phyloP scores from a whole-genome alignment of 352 stramenopile species.

The Phytophthora idaei region DNA sequence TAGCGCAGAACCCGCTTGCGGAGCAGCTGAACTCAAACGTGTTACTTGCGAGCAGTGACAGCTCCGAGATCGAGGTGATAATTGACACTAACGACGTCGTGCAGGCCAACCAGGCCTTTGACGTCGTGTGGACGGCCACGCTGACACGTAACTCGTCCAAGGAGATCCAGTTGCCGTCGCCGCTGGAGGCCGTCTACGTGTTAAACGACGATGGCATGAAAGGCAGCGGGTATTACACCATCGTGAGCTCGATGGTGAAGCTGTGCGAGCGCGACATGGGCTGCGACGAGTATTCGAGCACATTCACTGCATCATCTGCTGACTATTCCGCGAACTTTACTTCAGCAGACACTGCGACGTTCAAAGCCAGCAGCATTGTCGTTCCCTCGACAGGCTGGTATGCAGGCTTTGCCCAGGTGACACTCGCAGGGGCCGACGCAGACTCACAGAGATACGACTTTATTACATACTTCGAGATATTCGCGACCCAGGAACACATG shows the following conservation, averaged over 20 bases:
- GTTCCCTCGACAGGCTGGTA: slow-evolving; percentile 45
- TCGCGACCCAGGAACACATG: slow-evolving; percentile 40
- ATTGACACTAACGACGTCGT: slow-evolving; percentile 40
- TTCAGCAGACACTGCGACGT: slow-evolving; percentile 28
- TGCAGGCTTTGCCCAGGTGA: slow-evolving; percentile 49
- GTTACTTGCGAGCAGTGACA: slow-evolving; percentile 41
- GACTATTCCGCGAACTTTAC: slow-evolving; percentile 44
- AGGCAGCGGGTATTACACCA: slow-evolving; percentile 47
- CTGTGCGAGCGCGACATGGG: slow-evolving; percentile 40
- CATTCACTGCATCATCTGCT: slow-evolving; percentile 31
- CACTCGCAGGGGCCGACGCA: slow-evolving; percentile 36
- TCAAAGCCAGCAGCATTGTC: slow-evolving; percentile 39
- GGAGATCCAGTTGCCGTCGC: slow-evolving; percentile 51
- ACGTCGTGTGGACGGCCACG: slow-evolving; percentile 47
- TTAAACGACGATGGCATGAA: slow-evolving; percentile 7
- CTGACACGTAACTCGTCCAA: slow-evolving; percentile 39
- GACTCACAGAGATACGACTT: slow-evolving; percentile 53
- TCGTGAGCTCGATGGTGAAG: slow-evolving; percentile 52
- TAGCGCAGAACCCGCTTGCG: slow-evolving; percentile 42
- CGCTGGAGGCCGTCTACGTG: slow-evolving; percentile 38
- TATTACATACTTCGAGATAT: slow-evolving; percentile 57
- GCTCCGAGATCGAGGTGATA: slow-evolving; percentile 52
- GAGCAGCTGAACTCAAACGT: slow-evolving; percentile 24
- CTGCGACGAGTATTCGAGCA: slow-evolving; percentile 55
- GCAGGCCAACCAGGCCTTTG: slow-evolving; percentile 19